These are phyloP conservation scores for Trametes polyzona DNA, from an alignment of 1,284 basidiomycete genomes.

Conservation along the genomic window DNA sequence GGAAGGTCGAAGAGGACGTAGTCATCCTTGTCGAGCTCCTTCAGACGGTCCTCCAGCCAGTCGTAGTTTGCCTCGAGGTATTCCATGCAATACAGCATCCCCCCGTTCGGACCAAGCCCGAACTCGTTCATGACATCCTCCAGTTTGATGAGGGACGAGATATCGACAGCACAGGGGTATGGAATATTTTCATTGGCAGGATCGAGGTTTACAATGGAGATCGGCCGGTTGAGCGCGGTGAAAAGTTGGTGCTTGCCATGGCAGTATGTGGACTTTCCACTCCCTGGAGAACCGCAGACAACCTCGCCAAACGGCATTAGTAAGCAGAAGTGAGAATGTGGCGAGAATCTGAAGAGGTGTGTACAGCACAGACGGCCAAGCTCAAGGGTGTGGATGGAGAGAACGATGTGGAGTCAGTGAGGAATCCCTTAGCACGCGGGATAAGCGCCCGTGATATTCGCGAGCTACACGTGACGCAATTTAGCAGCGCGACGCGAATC, in stretches of 20 bases:
- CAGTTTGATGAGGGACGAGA: slow-evolving; percentile 87
- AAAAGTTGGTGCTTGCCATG: slow-evolving; percentile 94
- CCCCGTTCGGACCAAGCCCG: slow-evolving; percentile 94
- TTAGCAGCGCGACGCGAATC: slow-evolving; percentile 1
- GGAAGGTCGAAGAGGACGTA: slow-evolving; percentile 97
- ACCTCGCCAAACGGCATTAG: slow-evolving; percentile 84
- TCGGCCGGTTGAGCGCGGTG: slow-evolving; percentile 82
- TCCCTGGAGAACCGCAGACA: slow-evolving; percentile 91
- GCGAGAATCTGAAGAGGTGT: background rate
- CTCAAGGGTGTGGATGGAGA: too few species aligned
- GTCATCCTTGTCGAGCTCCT: slow-evolving; percentile 67
- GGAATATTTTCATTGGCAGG: slow-evolving; percentile 91
- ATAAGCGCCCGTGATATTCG: background rate
- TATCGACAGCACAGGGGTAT: slow-evolving; percentile 90
- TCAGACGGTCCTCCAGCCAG: slow-evolving; percentile 85
- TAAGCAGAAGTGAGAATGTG: background rate
- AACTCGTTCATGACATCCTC: slow-evolving; percentile 88
- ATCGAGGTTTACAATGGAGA: slow-evolving; percentile 93
- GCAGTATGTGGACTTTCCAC: slow-evolving; percentile 94
- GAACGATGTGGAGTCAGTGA: too few species aligned
- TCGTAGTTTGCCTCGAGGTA: slow-evolving; percentile 96
- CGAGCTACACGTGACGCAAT: background rate
- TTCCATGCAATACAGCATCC: slow-evolving; percentile 97
- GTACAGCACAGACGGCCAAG: background rate
- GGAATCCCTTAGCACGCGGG: too few species aligned